Evolutionary conservation across 2,329 filamentous ascomycete species (phyloP).

Genomic region (Lecanicillium sp.): DNA sequence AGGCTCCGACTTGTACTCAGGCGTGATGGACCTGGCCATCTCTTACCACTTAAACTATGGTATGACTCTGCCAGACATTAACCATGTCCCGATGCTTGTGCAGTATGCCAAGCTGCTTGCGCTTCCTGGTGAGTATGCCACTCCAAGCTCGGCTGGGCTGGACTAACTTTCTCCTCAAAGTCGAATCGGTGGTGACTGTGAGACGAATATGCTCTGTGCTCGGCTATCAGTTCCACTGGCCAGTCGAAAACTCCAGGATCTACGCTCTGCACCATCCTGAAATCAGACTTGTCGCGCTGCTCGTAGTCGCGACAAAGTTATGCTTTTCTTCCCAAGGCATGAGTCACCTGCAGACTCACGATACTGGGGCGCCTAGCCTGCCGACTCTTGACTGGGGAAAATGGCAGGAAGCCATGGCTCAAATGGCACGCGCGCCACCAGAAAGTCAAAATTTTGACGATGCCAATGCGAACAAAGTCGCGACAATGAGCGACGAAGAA

Average conservation of each 20-base stretch:
- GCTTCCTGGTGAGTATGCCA: slow-evolving; percentile 54
- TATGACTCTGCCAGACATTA: slow-evolving; percentile 66
- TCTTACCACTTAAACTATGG: slow-evolving; percentile 62
- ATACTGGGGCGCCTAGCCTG: slow-evolving; percentile 12
- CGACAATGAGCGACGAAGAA: slow-evolving; percentile 50
- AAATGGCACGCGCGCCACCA: slow-evolving; percentile 9
- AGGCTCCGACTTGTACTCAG: slow-evolving; percentile 54
- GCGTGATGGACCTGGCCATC: slow-evolving; percentile 52
- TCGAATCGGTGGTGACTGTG: slow-evolving; percentile 39
- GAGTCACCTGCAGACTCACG: slow-evolving; percentile 12
- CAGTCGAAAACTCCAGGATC: slow-evolving; percentile 34
- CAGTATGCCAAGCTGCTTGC: slow-evolving; percentile 64
- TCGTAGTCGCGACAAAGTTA: slow-evolving; percentile 73
- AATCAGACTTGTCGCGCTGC: slow-evolving; percentile 58
- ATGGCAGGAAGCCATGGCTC: slow-evolving; percentile 52
- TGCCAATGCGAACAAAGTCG: slow-evolving; percentile 55
- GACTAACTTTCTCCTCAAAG: slow-evolving; percentile 31
- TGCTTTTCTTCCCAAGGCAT: slow-evolving; percentile 64
- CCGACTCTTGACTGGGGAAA: slow-evolving; percentile 57
- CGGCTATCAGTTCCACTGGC: slow-evolving; percentile 46
- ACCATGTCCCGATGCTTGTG: slow-evolving; percentile 59
- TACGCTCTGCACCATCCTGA: slow-evolving; percentile 62
- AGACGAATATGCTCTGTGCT: slow-evolving; percentile 40
- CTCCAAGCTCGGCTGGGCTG: background rate
- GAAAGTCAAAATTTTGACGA: slow-evolving; percentile 32